Conservation (phyloP, 345 rosid genomes). For the Luvunga scandens region DNA sequence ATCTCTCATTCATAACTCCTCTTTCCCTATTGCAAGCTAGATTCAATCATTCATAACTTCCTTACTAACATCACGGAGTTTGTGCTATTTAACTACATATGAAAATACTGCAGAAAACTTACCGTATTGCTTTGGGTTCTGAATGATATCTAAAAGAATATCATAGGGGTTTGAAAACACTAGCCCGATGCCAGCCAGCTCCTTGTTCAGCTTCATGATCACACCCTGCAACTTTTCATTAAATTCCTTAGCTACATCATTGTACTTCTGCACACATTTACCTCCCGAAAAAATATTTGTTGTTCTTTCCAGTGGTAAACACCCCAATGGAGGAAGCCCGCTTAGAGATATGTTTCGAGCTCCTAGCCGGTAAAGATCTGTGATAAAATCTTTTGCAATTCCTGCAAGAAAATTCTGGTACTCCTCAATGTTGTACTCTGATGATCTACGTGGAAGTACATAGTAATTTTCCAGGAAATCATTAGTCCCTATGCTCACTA, state of each 20-base stretch:
- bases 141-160: constrained; percentile 42
- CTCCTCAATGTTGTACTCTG: constrained; percentile 37
- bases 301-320: constrained; percentile 79
- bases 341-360: constrained; percentile 56
- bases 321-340: constrained; percentile 82
- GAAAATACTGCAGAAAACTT: constrained; percentile 24
- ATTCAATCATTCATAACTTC: not conserved
- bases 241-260: constrained; percentile 59
- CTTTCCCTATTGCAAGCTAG: not conserved
- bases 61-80: not conserved
- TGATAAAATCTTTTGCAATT: constrained; percentile 50
- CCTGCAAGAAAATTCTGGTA: constrained; percentile 58
- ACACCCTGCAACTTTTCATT: constrained; percentile 41
- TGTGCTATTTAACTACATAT: not conserved
- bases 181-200: constrained; percentile 45
- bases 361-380: constrained; percentile 58
- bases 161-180: constrained; percentile 48
- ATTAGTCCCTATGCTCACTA: constrained; percentile 81
- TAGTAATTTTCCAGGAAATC: constrained; percentile 84
- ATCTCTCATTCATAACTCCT: not conserved
- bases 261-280: constrained; percentile 55
- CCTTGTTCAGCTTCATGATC: constrained; percentile 35
- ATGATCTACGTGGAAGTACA: constrained; percentile 36
- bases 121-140: constrained; percentile 54
- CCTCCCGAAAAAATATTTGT: constrained; percentile 44